Conservation (phyloP, 148 eudicot species). For the Euryodendron excelsum region DNA sequence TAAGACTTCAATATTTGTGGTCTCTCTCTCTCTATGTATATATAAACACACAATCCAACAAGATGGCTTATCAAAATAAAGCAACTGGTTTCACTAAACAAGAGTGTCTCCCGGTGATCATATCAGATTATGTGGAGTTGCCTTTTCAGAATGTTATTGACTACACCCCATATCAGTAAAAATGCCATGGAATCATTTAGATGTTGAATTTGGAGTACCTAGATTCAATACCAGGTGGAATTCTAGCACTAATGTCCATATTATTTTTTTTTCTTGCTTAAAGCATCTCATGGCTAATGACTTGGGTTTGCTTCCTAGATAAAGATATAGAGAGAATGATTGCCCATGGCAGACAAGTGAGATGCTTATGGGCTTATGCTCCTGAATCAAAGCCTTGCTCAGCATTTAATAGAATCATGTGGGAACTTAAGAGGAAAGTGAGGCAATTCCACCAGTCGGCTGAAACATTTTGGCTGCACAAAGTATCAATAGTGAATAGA, state of each 20-base stretch:
- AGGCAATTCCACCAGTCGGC: no score
- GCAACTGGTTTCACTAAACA: slow-evolving; percentile 24
- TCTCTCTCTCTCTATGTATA: no score
- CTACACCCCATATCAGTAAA: slow-evolving; percentile 73
- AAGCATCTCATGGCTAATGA: slow-evolving; percentile 2
- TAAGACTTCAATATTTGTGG: no score
- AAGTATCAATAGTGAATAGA: slow-evolving; percentile 60
- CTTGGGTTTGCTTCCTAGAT: slow-evolving; percentile 37
- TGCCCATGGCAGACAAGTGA: no score
- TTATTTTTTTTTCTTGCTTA: background rate
- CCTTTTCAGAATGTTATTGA: slow-evolving; percentile 63
- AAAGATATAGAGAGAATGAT: slow-evolving; percentile 70
- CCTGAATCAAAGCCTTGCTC: no score
- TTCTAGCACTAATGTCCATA: background rate
- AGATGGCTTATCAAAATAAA: no score
- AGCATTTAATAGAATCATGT: no score
- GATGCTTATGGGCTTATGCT: no score
- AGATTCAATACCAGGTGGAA: slow-evolving; percentile 74
- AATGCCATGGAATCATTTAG: slow-evolving; percentile 72
- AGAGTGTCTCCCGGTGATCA: slow-evolving; percentile 86
- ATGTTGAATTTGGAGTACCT: slow-evolving; percentile 64
- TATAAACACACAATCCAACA: no score
- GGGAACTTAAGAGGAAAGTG: no score
- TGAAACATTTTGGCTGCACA: slow-evolving; percentile 89
- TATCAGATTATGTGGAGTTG: slow-evolving; percentile 82